These are phyloP conservation scores for Cyclostephanos tholiformis DNA, from an alignment of 108 stramenopile genomes.

Conservation along the genomic window DNA sequence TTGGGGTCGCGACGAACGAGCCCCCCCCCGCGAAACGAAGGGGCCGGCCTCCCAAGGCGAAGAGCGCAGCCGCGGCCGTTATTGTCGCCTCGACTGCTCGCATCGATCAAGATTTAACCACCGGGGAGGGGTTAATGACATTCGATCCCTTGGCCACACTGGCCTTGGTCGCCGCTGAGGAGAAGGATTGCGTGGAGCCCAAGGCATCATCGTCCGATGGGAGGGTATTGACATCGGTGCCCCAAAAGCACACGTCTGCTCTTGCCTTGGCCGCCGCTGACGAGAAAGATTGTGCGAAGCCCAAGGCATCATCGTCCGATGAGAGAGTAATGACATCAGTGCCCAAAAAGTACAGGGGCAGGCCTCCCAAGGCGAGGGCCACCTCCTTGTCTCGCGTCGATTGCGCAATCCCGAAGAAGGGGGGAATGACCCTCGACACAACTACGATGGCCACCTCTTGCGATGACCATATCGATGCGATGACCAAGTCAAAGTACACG, in stretches of 20 bases:
- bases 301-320: too few species aligned
- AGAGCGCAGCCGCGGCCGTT: neutral
- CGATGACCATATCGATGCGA: neutral
- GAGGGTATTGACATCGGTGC: neutral
- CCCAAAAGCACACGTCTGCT: neutral
- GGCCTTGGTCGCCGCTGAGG: too few species aligned
- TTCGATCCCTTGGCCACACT: neutral
- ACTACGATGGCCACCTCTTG: neutral
- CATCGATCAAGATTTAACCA: too few species aligned
- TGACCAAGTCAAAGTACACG: too few species aligned
- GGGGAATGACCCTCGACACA: too few species aligned
- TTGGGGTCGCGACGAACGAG: too few species aligned
- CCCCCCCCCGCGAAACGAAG: neutral
- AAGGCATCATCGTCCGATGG: too few species aligned
- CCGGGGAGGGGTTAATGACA: too few species aligned
- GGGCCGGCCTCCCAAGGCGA: neutral
- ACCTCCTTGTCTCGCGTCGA: neutral
- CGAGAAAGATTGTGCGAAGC: neutral
- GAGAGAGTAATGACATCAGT: neutral
- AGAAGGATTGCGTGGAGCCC: neutral
- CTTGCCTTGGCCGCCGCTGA: neutral
- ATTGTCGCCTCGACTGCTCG: neutral
- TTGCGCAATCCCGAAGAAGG: neutral
- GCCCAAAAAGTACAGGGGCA: neutral
- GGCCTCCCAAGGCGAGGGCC: neutral